Percentiles rank a stretch among this genome's conserved stretches.
These are phyloP conservation scores for Exophiala sp. DNA, from an alignment of 2,329 filamentous ascomycete genomes.

Conservation along the genomic window DNA sequence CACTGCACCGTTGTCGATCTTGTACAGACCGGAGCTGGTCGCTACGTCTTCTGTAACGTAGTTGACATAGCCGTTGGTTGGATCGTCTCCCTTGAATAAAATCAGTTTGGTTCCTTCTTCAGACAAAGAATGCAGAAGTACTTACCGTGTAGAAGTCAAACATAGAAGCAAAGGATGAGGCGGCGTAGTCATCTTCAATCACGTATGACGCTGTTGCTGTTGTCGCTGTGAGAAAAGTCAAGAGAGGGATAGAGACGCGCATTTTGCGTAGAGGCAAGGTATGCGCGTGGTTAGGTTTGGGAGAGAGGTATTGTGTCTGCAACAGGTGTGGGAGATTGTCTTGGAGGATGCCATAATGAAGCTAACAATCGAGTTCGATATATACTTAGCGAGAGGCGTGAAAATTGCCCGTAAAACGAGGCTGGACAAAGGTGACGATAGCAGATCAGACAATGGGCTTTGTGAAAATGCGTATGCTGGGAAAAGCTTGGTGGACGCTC, in stretches of 20 bases:
- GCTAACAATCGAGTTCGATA: conserved; percentile 5
- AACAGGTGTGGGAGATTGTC: conserved; percentile 1
- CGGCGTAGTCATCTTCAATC: conserved; percentile 46
- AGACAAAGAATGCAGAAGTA: conserved; percentile 23
- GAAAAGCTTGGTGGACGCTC: conserved; percentile 9
- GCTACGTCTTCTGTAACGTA: conserved; percentile 59
- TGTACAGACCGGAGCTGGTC: conserved; percentile 52
- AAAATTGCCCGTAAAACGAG: conserved; percentile 6
- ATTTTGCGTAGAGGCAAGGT: conserved; percentile 8
- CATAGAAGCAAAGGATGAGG: conserved; percentile 45
- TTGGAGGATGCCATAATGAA: conserved; percentile 10
- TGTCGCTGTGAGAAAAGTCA: conserved; percentile 10
- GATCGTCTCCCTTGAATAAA: conserved; percentile 57
- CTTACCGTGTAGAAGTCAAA: conserved; percentile 48
- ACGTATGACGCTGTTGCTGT: conserved; percentile 34
- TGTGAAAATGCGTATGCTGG: conserved; percentile 14
- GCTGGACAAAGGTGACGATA: conserved; percentile 12
- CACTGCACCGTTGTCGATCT: conserved; percentile 50
- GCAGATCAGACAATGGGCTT: neutral
- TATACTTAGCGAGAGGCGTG: conserved; percentile 9
- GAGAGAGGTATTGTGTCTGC: neutral
- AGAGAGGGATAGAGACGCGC: conserved; percentile 12
- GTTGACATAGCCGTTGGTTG: conserved; percentile 68
- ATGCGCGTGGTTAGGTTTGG: neutral
- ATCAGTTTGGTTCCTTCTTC: too few relatives aligned